A percentile compares a stretch with the other conserved stretches of the same genome.
These are phyloP conservation scores for Botrytis byssoidea DNA, from an alignment of 2,329 filamentous ascomycete genomes.

Conservation along the genomic window DNA sequence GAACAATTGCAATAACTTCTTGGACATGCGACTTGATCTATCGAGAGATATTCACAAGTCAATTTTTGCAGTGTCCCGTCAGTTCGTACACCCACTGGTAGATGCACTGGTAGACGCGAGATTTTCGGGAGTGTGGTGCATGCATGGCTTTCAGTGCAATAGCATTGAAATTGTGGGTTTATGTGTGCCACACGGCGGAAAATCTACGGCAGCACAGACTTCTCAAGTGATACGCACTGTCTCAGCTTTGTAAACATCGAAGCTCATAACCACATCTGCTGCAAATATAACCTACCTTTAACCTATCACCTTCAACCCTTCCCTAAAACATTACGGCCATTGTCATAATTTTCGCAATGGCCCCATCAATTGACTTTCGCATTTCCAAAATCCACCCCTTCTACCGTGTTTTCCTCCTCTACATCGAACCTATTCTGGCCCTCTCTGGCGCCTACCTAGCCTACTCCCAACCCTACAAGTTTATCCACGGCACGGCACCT, in stretches of 20 bases:
- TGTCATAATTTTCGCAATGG: background rate
- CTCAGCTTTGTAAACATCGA: background rate
- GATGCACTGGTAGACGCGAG: background rate
- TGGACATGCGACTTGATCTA: too few species aligned
- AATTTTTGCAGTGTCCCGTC: too few species aligned
- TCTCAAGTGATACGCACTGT: background rate
- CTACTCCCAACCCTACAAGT: background rate
- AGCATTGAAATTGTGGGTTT: background rate
- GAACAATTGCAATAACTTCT: too few species aligned
- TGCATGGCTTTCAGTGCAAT: too few species aligned
- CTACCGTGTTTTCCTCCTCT: background rate
- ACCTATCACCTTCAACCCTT: background rate
- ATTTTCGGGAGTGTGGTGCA: background rate
- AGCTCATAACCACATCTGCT: background rate
- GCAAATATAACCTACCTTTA: background rate
- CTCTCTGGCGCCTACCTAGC: background rate
- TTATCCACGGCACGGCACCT: background rate
- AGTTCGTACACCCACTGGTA: too few species aligned
- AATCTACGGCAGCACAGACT: background rate
- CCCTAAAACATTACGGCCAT: background rate
- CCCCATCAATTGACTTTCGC: background rate
- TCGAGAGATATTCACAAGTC: too few species aligned
- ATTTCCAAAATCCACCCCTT: background rate
- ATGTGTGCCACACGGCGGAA: background rate
- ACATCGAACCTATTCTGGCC: background rate